Conservation (phyloP, 2,329 filamentous ascomycete species). For the Pseudogymnoascus sp. region DNA sequence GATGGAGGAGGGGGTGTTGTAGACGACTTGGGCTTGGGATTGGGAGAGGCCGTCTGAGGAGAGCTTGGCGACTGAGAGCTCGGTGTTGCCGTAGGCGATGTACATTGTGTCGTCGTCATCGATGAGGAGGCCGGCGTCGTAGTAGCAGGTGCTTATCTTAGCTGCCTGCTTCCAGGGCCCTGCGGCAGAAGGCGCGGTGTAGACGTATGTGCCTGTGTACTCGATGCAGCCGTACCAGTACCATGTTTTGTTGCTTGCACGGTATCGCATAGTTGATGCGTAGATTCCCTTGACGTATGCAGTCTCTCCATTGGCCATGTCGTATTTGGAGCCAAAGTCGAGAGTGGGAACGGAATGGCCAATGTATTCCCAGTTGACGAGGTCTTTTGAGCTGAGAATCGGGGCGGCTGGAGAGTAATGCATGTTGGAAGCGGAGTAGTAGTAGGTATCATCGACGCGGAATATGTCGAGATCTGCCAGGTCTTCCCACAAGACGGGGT, state of each 20-base stretch:
- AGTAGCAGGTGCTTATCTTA: conserved; percentile 41
- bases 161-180: conserved; percentile 37
- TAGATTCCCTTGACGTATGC: conserved; percentile 48
- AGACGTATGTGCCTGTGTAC: conserved; percentile 43
- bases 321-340: conserved; percentile 40
- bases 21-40: conserved; percentile 38
- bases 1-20: conserved; percentile 31
- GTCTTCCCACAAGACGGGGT: conserved; percentile 47
- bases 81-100: conserved; percentile 43
- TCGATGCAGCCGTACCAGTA: conserved; percentile 53
- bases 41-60: conserved; percentile 39
- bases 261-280: conserved; percentile 46
- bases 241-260: conserved; percentile 39
- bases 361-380: conserved; percentile 43
- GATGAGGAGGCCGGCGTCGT: conserved; percentile 49
- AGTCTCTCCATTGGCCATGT: conserved; percentile 34
- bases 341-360: conserved; percentile 39
- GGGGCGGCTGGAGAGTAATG: conserved; percentile 42
- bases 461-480: conserved; percentile 47
- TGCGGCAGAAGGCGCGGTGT: conserved; percentile 35
- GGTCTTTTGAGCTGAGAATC: conserved; percentile 45
- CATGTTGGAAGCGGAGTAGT: conserved; percentile 38
- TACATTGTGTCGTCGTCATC: conserved; percentile 52
- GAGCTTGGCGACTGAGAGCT: conserved; percentile 44
- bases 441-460: conserved; percentile 39